Base-by-base conservation (phyloP, 140 eudicot species). In the Cichorium intybus region DNA sequence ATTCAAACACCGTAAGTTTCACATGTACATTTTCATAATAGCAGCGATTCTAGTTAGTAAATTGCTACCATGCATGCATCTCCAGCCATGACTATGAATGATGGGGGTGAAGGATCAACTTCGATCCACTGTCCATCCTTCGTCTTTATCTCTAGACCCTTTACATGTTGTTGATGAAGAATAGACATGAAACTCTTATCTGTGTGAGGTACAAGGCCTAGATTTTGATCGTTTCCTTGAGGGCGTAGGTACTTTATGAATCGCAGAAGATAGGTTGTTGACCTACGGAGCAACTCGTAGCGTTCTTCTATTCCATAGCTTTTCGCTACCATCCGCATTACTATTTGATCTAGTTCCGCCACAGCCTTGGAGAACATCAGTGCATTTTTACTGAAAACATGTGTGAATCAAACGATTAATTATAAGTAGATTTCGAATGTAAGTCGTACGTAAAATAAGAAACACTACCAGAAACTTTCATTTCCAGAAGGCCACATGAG, bases 401-500 rank as follows among this genome's bases (percentile, higher is more conserved):
- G 66, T 12, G 7, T 20, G 14, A 16, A 60, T 23, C 15, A 45
- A 46, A 56, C 5, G 48, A 69, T n/a, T n/a, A n/a, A 59, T 15
- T 28, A 28, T 2, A 7, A 59, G 58, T 16, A 43, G 49, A 43
- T 20, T 4, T 10, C 1, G 17, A 23, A 49, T 5, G 7, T n/a
- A 17, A 20, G 34, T 27, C 20, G 22, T 70, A 45, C 20, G 22
- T 70, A 45, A 49, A 26, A 16, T 35, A 55, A 0, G 11, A 47
- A 37, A 73, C 24, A 15, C 5, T 76, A 77, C 84, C 77, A 24
- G 66, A 79, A 82, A 56, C 10, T n/a, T 7, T 43, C 56, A 63
- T 82, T 79, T 46, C 85, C 88, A n/a, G 72, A 66, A 24, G 85
- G 80, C 84, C 84, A 82, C 73, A 82, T 28, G 79, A 82, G 75